Evolutionary conservation across 2,329 filamentous ascomycete species (phyloP).

Genomic region (Aureobasidium sp.): DNA sequence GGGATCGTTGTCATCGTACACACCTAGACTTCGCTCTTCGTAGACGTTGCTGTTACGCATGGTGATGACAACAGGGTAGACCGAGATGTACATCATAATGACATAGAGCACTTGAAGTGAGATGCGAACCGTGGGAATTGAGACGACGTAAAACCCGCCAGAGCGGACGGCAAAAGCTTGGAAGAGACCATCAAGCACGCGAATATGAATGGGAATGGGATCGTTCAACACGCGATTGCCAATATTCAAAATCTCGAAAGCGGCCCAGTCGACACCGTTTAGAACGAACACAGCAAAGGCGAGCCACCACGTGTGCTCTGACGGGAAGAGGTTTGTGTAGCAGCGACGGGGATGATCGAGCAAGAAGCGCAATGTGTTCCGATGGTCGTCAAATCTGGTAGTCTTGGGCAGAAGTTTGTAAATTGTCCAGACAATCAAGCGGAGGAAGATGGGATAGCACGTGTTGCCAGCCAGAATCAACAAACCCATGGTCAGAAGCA

Average conservation of each 20-base stretch:
- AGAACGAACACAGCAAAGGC: conserved; percentile 45
- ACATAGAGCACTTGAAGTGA: conserved; percentile 53
- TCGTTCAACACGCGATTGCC: conserved; percentile 44
- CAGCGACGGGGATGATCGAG: conserved; percentile 57
- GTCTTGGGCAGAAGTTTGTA: conserved; percentile 40
- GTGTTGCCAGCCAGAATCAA: conserved; percentile 50
- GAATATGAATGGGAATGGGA: conserved; percentile 38
- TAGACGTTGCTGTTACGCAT: conserved; percentile 57
- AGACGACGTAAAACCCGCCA: conserved; percentile 45
- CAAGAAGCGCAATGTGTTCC: conserved; percentile 47
- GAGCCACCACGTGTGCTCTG: conserved; percentile 53
- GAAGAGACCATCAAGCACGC: conserved; percentile 52
- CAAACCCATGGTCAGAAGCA: conserved; percentile 43
- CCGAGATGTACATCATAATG: conserved; percentile 60
- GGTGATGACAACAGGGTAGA: conserved; percentile 55
- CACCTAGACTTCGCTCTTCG: conserved; percentile 54
- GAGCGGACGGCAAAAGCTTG: conserved; percentile 48
- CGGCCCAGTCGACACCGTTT: conserved; percentile 48
- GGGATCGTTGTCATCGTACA: conserved; percentile 41
- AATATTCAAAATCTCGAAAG: conserved; percentile 49
- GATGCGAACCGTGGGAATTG: conserved; percentile 42
- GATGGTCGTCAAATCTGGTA: conserved; percentile 34
- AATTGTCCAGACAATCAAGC: conserved; percentile 52
- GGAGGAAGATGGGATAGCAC: conserved; percentile 51
- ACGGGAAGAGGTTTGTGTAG: conserved; percentile 57